A percentile compares a stretch with the other conserved stretches of the same genome.
phyloP scores from a whole-genome alignment of 2,329 filamentous ascomycete genomes.

The Ophiostoma himal-ulmi region DNA sequence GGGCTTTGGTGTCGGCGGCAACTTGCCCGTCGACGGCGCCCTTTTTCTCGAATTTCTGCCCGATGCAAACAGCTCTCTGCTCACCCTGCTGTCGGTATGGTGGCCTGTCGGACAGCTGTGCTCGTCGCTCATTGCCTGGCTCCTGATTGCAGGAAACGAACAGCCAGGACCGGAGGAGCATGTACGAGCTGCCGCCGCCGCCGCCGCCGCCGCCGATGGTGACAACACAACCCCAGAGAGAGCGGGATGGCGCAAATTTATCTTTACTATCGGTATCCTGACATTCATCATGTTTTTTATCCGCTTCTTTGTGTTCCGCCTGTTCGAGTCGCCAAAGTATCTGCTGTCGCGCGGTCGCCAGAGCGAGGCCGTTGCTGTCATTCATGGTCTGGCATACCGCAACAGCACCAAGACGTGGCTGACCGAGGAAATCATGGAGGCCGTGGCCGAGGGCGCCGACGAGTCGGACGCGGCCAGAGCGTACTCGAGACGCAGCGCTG shows the following conservation, averaged over 20 bases:
- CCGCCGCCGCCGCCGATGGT: conserved; percentile 33
- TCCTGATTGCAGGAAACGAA: conserved; percentile 60
- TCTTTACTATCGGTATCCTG: conserved; percentile 62
- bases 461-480: conserved; percentile 4
- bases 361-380: conserved; percentile 69
- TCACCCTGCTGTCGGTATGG: conserved; percentile 78
- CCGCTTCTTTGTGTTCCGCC: conserved; percentile 73
- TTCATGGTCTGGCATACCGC: conserved; percentile 69
- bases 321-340: conserved; percentile 83
- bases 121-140: conserved; percentile 68
- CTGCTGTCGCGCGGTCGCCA: conserved; percentile 71
- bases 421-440: conserved; percentile 61
- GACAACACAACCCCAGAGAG: conserved; percentile 36
- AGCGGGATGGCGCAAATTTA: conserved; percentile 70
- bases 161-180: background rate
- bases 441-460: conserved; percentile 44
- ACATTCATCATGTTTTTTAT: conserved; percentile 73
- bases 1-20: conserved; percentile 67
- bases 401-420: conserved; percentile 69
- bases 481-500: conserved; percentile 12
- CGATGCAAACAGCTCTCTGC: conserved; percentile 62
- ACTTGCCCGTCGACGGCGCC: conserved; percentile 71
- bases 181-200: background rate
- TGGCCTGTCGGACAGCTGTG: conserved; percentile 79
- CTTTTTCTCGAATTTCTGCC: conserved; percentile 81